Conservation (phyloP, 805 yeast genomes). For the Yarrowia sp. region DNA sequence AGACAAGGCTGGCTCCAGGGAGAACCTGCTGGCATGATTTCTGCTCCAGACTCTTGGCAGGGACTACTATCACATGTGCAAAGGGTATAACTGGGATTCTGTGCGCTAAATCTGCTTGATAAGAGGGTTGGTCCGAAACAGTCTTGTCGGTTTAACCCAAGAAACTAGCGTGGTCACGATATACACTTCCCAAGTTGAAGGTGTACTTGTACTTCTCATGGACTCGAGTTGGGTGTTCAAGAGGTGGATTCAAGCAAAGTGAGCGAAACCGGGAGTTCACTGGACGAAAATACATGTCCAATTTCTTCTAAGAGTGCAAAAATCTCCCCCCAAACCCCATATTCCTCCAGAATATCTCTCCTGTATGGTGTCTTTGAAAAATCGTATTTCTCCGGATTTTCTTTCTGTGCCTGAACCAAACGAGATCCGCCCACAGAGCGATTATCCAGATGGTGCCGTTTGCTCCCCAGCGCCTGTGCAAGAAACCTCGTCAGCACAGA, state of each 20-base stretch:
- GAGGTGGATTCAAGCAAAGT: neutral
- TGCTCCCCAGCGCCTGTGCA: neutral
- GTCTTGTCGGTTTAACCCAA: neutral
- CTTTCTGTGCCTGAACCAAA: neutral
- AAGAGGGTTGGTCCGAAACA: neutral
- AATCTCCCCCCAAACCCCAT: too few relatives aligned
- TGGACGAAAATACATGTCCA: too few relatives aligned
- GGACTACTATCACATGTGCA: neutral
- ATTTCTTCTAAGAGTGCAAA: too few relatives aligned
- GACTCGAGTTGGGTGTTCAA: neutral
- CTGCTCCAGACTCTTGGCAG: conserved; percentile 12
- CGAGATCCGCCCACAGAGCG: too few relatives aligned
- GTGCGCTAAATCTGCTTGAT: neutral
- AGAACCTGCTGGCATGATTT: neutral
- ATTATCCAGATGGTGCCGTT: conserved; percentile 8
- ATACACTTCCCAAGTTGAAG: neutral
- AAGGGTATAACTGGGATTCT: neutral
- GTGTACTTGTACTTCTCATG: neutral
- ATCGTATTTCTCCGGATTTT: neutral
- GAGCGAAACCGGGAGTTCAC: too few relatives aligned
- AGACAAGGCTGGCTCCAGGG: neutral
- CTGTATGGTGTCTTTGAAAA: too few relatives aligned
- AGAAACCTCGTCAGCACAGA: neutral
- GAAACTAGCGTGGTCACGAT: neutral
- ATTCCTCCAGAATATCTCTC: too few relatives aligned